A percentile compares a stretch with the other conserved stretches of the same genome.
Evolutionary conservation across 352 stramenopile species (phyloP).

Genomic region (Globisporangium canariense): DNA sequence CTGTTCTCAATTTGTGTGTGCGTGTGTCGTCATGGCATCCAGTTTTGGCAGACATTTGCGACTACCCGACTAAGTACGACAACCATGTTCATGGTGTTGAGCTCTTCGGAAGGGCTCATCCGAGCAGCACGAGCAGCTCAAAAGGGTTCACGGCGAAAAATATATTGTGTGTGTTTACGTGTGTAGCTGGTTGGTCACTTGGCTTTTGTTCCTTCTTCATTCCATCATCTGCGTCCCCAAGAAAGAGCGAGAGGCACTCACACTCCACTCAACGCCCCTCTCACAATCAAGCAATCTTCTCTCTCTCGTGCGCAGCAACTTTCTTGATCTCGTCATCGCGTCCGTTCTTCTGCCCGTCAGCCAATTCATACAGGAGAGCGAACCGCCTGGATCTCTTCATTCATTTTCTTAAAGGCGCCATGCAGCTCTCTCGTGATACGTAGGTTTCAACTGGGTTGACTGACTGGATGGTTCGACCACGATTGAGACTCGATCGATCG

Average conservation of each 20-base stretch:
- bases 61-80: too few species aligned
- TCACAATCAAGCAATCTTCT: too few species aligned
- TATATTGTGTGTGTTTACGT: slow-evolving; percentile 7
- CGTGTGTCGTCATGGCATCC: too few species aligned
- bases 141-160: slow-evolving; percentile 10
- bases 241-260: neutral
- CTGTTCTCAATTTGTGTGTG: neutral
- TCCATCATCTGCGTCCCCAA: neutral
- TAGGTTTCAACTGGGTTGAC: slow-evolving; percentile 20
- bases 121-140: too few species aligned
- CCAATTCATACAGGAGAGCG: slow-evolving; percentile 3
- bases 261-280: slow-evolving; percentile 3
- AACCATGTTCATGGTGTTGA: too few species aligned
- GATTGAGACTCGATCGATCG: slow-evolving; percentile 5
- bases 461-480: neutral
- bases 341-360: slow-evolving; percentile 2
- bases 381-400: slow-evolving; percentile 1
- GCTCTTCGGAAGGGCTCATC: too few species aligned
- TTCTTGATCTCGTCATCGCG: neutral
- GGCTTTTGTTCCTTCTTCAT: neutral
- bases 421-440: neutral
- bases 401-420: slow-evolving; percentile 2
- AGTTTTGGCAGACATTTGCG: too few species aligned
- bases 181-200: neutral
- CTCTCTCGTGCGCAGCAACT: neutral